These are phyloP conservation scores for Rubia tinctorum DNA, from an alignment of 305 asterid genomes.

Conservation along the genomic window DNA sequence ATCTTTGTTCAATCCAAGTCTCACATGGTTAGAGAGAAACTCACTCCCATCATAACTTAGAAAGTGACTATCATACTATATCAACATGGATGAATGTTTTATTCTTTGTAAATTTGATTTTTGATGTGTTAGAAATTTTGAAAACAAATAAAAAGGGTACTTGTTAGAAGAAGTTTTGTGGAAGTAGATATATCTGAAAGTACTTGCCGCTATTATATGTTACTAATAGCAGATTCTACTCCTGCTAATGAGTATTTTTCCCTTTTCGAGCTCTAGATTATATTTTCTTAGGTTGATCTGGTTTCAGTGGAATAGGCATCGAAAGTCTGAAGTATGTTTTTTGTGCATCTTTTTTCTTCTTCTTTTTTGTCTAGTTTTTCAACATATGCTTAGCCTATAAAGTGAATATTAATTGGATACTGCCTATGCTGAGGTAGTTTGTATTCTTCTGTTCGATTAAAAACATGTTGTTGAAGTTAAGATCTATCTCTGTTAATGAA, in stretches of 20 bases:
- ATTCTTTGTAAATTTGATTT: no score
- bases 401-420: not conserved
- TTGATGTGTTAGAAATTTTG: no score
- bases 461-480: not conserved
- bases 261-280: not conserved
- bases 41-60: conserved; percentile 52
- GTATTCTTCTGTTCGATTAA: not conserved
- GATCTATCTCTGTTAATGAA: not conserved
- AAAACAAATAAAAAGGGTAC: no score
- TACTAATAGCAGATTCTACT: not conserved
- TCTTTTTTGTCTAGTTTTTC: not conserved
- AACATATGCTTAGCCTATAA: not conserved
- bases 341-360: not conserved
- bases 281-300: not conserved
- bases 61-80: no score
- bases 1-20: conserved; percentile 58
- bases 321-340: not conserved
- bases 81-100: no score
- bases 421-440: not conserved
- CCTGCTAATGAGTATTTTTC: not conserved
- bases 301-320: not conserved
- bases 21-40: conserved; percentile 44
- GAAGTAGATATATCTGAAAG: not conserved
- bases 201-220: not conserved
- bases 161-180: no score